These are phyloP conservation scores for Trichoderma oligosporum DNA, from an alignment of 2,329 filamentous ascomycete species.

Conservation along the genomic window DNA sequence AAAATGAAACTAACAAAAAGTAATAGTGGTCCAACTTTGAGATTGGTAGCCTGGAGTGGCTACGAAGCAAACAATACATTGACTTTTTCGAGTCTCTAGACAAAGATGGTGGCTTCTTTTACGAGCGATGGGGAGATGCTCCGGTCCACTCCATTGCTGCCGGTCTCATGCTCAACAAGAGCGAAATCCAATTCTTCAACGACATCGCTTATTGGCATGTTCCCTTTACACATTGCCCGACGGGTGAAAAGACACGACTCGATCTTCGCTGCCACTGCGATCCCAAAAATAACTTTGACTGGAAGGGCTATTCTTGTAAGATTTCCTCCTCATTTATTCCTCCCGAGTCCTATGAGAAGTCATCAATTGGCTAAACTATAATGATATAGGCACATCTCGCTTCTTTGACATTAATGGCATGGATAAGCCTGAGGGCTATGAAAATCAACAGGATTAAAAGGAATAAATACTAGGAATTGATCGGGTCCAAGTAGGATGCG, in stretches of 20 bases:
- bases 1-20: slow-evolving; percentile 23
- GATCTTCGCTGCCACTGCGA: slow-evolving; percentile 93
- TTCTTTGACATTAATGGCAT: slow-evolving; percentile 81
- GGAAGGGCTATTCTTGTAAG: slow-evolving; percentile 97
- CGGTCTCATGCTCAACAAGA: slow-evolving; percentile 79
- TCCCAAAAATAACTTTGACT: slow-evolving; percentile 96
- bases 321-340: too few species aligned
- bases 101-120: slow-evolving; percentile 93
- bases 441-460: slow-evolving; percentile 57
- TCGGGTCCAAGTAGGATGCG: background rate
- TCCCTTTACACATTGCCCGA: slow-evolving; percentile 96
- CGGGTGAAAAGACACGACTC: slow-evolving; percentile 75
- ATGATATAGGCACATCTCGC: slow-evolving; percentile 57
- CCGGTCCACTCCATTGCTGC: slow-evolving; percentile 98
- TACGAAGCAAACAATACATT: slow-evolving; percentile 80
- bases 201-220: slow-evolving; percentile 98
- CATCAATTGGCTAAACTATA: slow-evolving; percentile 18
- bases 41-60: slow-evolving; percentile 89
- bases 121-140: slow-evolving; percentile 96
- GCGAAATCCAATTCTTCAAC: slow-evolving; percentile 97
- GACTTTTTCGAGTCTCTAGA: slow-evolving; percentile 91
- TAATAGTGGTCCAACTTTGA: slow-evolving; percentile 97
- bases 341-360: too few species aligned
- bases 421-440: slow-evolving; percentile 80
- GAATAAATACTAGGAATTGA: background rate